phyloP scores from a whole-genome alignment of 805 yeast species.

The Schwanniomyces polymorphus region DNA sequence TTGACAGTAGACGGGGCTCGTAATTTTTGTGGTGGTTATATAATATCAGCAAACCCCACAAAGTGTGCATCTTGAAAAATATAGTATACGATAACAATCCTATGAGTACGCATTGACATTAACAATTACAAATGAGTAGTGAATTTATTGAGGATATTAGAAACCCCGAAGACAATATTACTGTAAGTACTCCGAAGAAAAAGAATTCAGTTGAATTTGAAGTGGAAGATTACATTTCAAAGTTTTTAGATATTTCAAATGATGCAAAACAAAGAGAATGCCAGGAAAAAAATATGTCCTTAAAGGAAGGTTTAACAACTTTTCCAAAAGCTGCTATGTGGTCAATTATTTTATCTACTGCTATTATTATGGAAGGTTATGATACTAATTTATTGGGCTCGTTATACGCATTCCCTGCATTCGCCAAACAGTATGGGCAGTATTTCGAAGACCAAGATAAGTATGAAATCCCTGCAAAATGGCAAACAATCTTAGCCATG shows the following conservation, averaged over 20 bases:
- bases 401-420: conserved; percentile 37
- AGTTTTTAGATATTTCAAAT: conserved; percentile 35
- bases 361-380: conserved; percentile 42
- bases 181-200: not conserved
- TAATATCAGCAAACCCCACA: no score
- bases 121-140: conserved; percentile 8
- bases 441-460: conserved; percentile 18
- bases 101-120: no score
- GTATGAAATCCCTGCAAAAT: conserved; percentile 32
- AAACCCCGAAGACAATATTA: conserved; percentile 1
- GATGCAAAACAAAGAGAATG: conserved; percentile 27
- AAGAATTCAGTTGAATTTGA: conserved; percentile 10
- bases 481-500: conserved; percentile 39
- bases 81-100: no score
- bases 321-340: conserved; percentile 23
- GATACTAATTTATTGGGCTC: conserved; percentile 33
- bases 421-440: conserved; percentile 30
- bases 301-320: conserved; percentile 33
- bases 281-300: conserved; percentile 34
- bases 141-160: conserved; percentile 19
- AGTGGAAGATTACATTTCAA: conserved; percentile 32
- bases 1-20: no score
- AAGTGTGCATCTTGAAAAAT: no score
- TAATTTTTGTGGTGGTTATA: no score
- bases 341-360: conserved; percentile 12